Conservation (phyloP, 805 yeast species). For the Yamadazyma sp. region DNA sequence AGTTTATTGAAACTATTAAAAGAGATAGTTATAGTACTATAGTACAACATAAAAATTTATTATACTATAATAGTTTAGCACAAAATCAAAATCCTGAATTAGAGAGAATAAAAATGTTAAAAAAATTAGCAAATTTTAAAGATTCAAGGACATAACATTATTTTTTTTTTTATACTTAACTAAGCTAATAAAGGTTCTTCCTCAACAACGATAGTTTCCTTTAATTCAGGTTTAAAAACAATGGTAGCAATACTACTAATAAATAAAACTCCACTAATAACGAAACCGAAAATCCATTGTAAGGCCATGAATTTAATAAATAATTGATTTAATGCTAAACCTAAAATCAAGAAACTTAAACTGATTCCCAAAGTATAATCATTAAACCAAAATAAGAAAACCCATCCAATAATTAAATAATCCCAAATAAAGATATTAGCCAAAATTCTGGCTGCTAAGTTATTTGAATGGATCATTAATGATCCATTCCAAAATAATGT, state of each 20-base stretch:
- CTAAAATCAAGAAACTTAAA: slow-evolving; percentile 56
- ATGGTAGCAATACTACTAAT: slow-evolving; percentile 48
- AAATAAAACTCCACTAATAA: slow-evolving; percentile 57
- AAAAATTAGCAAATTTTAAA: slow-evolving; percentile 33
- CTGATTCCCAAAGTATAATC: slow-evolving; percentile 72
- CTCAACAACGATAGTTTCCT: slow-evolving; percentile 12
- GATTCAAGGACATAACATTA: not conserved
- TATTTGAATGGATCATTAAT: slow-evolving; percentile 60
- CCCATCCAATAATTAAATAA: slow-evolving; percentile 62
- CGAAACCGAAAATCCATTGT: slow-evolving; percentile 83
- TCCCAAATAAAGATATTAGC: slow-evolving; percentile 80
- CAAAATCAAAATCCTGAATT: slow-evolving; percentile 38
- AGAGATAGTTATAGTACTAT: slow-evolving; percentile 64
- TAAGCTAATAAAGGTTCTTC: slow-evolving; percentile 6
- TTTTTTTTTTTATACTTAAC: not conserved
- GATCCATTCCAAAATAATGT: slow-evolving; percentile 87
- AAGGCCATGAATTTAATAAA: slow-evolving; percentile 67
- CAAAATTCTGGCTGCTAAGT: slow-evolving; percentile 58
- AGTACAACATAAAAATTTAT: slow-evolving; percentile 54
- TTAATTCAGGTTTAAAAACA: slow-evolving; percentile 16
- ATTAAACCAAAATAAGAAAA: slow-evolving; percentile 52
- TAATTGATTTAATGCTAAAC: slow-evolving; percentile 69
- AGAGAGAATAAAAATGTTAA: slow-evolving; percentile 29
- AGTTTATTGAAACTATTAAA: slow-evolving; percentile 66
- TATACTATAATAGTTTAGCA: slow-evolving; percentile 54